phyloP scores from a whole-genome alignment of 202 grass and related monocot genomes.

The Panicum virgatum region DNA sequence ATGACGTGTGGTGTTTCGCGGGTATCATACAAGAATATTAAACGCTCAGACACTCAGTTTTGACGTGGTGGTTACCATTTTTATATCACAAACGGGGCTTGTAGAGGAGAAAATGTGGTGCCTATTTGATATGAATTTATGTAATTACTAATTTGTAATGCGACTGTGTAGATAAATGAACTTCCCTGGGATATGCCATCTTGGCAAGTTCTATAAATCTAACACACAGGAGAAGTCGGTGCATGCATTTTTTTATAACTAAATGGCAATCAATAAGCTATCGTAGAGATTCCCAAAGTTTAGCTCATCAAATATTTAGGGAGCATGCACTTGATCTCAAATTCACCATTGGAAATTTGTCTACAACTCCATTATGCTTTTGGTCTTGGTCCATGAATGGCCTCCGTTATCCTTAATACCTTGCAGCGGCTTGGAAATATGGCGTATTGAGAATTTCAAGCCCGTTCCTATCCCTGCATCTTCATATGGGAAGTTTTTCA shows the following conservation, averaged over 20 bases:
- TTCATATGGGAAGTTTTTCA: constrained; percentile 73
- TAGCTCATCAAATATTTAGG: constrained; percentile 1
- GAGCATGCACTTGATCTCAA: background rate
- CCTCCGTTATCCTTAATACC: constrained; percentile 19
- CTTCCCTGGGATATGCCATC: background rate
- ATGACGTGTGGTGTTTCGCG: background rate
- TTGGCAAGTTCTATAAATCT: constrained; percentile 17
- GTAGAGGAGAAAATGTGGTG: background rate
- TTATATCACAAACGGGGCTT: background rate
- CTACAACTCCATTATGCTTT: background rate
- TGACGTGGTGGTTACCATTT: background rate
- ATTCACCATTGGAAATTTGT: constrained; percentile 3
- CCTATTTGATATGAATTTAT: constrained; percentile 13
- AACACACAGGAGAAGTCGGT: background rate
- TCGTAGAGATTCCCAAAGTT: constrained; percentile 2
- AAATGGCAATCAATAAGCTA: background rate
- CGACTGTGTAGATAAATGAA: constrained; percentile 14
- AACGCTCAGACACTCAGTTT: background rate
- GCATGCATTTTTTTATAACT: background rate
- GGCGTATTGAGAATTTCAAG: constrained; percentile 73
- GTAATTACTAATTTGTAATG: constrained; percentile 26
- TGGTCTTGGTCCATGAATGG: constrained; percentile 9
- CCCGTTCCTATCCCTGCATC: constrained; percentile 59
- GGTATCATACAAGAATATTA: background rate
- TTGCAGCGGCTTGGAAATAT: constrained; percentile 74